Conservation (phyloP, 305 asterid species). For the Fraxinus albicans region DNA sequence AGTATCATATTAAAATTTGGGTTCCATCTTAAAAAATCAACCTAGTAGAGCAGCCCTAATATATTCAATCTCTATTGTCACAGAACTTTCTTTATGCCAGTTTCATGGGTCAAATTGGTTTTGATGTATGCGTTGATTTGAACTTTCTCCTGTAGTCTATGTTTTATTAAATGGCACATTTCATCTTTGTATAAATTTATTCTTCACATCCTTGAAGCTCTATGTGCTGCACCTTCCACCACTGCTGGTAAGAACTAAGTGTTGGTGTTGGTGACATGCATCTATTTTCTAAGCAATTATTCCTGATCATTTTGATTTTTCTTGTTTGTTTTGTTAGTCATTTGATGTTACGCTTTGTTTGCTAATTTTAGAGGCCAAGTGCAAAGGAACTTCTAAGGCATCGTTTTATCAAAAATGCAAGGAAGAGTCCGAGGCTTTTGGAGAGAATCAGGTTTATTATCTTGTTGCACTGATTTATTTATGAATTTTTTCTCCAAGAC, state of each 20-base stretch:
- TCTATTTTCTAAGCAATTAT: constrained; percentile 13
- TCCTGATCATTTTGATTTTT: neutral
- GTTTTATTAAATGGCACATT: neutral
- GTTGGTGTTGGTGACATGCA: constrained; percentile 13
- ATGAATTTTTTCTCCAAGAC: constrained; percentile 10
- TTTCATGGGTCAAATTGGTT: constrained; percentile 2
- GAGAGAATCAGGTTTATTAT: constrained; percentile 82
- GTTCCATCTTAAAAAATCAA: neutral
- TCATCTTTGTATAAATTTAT: constrained; percentile 1
- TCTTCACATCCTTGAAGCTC: constrained; percentile 21
- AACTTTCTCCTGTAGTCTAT: neutral
- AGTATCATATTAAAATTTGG: neutral
- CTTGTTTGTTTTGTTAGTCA: constrained; percentile 19
- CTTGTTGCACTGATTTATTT: constrained; percentile 23
- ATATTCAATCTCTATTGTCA: neutral
- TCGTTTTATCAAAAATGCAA: constrained; percentile 77
- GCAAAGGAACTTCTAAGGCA: constrained; percentile 91
- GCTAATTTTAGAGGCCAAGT: constrained; percentile 67
- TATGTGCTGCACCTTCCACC: constrained; percentile 12
- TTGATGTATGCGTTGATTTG: neutral
- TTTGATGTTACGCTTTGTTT: constrained; percentile 16
- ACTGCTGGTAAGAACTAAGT: neutral
- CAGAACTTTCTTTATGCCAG: neutral
- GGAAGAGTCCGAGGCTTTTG: constrained; percentile 83
- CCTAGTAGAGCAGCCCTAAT: neutral